Evolutionary conservation across 1,284 basidiomycete genomes (phyloP).

Genomic region (Boletus smithii): DNA sequence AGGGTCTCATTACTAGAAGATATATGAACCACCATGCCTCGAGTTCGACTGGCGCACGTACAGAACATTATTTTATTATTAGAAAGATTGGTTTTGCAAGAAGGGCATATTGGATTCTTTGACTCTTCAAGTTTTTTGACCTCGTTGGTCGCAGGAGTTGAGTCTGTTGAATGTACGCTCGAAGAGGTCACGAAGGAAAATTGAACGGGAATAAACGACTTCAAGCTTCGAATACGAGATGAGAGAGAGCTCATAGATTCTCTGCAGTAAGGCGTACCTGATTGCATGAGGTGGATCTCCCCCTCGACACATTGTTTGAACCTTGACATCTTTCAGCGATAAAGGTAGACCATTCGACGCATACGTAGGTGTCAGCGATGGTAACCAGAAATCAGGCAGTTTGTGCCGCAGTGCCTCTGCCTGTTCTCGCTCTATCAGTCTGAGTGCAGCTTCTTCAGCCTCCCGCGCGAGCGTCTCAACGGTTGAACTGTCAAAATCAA

Average conservation of each 20-base stretch:
- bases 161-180: conserved; percentile 39
- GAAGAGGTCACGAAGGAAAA: conserved; percentile 54
- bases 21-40: conserved; percentile 1
- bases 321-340: conserved; percentile 73
- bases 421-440: conserved; percentile 80
- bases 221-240: conserved; percentile 48
- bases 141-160: conserved; percentile 41
- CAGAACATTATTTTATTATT: conserved; percentile 71
- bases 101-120: conserved; percentile 73
- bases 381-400: conserved; percentile 93
- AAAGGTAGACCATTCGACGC: conserved; percentile 57
- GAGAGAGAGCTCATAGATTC: not conserved
- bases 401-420: conserved; percentile 80
- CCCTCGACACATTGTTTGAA: conserved; percentile 83
- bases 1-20: conserved; percentile 64
- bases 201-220: conserved; percentile 71
- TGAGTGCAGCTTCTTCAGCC: conserved; percentile 82
- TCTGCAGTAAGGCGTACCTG: conserved; percentile 48
- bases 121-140: conserved; percentile 48
- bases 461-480: conserved; percentile 71
- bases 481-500: conserved; percentile 67
- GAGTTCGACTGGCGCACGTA: conserved; percentile 40
- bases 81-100: conserved; percentile 82
- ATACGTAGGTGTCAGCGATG: conserved; percentile 81
- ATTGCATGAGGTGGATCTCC: conserved; percentile 71